Evolutionary conservation across 768 basidiomycete species (phyloP).

Genomic region (Psilocybe subaeruginosa): DNA sequence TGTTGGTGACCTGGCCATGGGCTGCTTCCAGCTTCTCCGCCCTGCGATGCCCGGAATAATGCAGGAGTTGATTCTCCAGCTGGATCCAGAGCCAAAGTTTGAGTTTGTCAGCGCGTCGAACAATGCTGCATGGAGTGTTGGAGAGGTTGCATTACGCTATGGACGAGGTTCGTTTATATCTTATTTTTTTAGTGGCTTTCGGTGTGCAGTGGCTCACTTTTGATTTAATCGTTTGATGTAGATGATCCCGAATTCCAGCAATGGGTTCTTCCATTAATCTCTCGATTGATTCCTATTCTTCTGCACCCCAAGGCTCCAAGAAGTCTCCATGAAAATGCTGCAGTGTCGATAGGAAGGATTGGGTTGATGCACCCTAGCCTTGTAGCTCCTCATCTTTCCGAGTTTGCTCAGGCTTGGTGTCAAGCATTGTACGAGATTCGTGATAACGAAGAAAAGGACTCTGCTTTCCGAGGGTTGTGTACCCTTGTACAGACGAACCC

Average conservation of each 20-base stretch:
- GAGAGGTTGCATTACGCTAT: constrained; percentile 94
- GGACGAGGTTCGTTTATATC: constrained; percentile 61
- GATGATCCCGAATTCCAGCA: constrained; percentile 88
- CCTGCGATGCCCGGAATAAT: constrained; percentile 89
- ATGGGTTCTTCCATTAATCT: constrained; percentile 87
- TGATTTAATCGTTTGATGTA: constrained; percentile 25
- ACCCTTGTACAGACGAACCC: constrained; percentile 95
- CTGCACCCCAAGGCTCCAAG: constrained; percentile 92
- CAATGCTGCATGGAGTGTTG: constrained; percentile 99
- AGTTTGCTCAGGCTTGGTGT: constrained; percentile 97
- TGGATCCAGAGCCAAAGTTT: constrained; percentile 90
- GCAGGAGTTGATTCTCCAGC: constrained; percentile 85
- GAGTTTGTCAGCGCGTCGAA: constrained; percentile 98
- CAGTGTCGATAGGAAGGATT: constrained; percentile 96
- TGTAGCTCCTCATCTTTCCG: constrained; percentile 86
- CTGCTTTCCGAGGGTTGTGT: constrained; percentile 97
- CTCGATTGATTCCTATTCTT: constrained; percentile 90
- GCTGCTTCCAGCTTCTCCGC: constrained; percentile 85
- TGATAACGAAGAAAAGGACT: constrained; percentile 99
- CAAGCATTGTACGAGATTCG: constrained; percentile 97
- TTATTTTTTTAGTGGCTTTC: background rate
- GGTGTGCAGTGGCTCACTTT: background rate
- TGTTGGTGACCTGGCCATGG: constrained; percentile 97
- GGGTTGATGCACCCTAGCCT: constrained; percentile 89
- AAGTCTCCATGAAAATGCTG: constrained; percentile 96